phyloP scores from a whole-genome alignment of 768 basidiomycete species.

The Tricholoma flavovirens region DNA sequence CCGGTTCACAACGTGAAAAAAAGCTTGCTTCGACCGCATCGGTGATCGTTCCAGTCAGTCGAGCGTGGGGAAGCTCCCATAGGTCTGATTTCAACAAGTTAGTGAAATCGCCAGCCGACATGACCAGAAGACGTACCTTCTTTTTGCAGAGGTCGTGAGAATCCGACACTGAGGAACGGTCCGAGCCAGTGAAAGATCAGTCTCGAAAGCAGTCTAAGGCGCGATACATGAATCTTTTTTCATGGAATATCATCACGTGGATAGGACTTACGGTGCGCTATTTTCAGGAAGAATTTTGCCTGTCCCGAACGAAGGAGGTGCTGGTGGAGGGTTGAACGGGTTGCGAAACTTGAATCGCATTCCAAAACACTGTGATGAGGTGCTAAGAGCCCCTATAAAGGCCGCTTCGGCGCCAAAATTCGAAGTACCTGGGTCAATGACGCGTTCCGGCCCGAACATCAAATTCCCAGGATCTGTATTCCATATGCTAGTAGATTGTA shows the following conservation, averaged over 20 bases:
- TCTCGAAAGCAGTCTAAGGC: conserved; percentile 27
- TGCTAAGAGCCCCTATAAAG: neutral
- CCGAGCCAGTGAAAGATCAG: conserved; percentile 43
- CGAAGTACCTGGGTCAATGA: too few relatives aligned
- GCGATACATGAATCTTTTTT: neutral
- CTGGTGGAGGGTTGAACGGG: conserved; percentile 14
- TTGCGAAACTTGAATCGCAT: conserved; percentile 6
- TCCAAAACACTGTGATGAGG: neutral
- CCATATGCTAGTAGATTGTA: too few relatives aligned
- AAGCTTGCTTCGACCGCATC: conserved; percentile 36
- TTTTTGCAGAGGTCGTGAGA: conserved; percentile 42
- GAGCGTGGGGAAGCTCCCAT: conserved; percentile 35
- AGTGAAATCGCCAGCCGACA: neutral
- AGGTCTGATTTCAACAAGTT: conserved; percentile 29
- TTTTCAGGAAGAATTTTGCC: conserved; percentile 16
- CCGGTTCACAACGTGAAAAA: conserved; percentile 37
- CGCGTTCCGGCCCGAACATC: too few relatives aligned
- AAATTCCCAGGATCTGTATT: too few relatives aligned
- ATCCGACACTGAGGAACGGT: conserved; percentile 44
- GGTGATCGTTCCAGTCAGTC: conserved; percentile 29
- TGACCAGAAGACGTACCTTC: conserved; percentile 29
- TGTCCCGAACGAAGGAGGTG: conserved; percentile 16
- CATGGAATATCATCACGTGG: neutral
- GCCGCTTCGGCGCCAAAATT: too few relatives aligned
- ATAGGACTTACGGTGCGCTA: conserved; percentile 11